phyloP scores from a whole-genome alignment of 1,284 basidiomycete species.

The Fomitiporia mediterranea region DNA sequence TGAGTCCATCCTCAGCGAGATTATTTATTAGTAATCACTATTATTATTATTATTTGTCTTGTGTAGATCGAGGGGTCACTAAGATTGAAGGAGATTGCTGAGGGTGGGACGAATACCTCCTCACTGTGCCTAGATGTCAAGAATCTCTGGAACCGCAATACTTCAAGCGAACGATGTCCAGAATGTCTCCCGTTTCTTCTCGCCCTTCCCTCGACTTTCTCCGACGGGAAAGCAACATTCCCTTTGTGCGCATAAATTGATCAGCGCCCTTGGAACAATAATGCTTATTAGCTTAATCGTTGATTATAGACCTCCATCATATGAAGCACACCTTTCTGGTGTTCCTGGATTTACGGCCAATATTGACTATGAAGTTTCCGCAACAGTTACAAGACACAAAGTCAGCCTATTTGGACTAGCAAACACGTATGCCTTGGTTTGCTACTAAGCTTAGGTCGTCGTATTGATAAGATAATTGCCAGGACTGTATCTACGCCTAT shows the following conservation, averaged over 20 bases:
- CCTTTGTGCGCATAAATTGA: conserved; percentile 5
- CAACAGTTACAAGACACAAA: conserved; percentile 41
- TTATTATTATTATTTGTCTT: not conserved
- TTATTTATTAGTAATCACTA: not conserved
- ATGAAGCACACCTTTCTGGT: conserved; percentile 54
- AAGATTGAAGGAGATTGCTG: conserved; percentile 58
- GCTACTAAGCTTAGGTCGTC: not conserved
- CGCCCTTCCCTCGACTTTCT: conserved; percentile 52
- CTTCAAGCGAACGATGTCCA: conserved; percentile 43
- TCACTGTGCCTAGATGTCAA: conserved; percentile 48
- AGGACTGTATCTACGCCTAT: conserved; percentile 58
- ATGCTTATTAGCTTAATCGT: conserved; percentile 26
- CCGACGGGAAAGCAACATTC: conserved; percentile 49
- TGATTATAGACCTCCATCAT: conserved; percentile 48
- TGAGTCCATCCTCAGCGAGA: not conserved
- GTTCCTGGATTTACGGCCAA: conserved; percentile 62
- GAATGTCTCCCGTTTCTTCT: conserved; percentile 48
- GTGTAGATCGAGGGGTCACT: conserved; percentile 22
- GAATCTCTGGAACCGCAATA: conserved; percentile 54
- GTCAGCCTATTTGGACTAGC: conserved; percentile 12
- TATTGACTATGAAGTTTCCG: conserved; percentile 54
- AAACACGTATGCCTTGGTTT: conserved; percentile 7
- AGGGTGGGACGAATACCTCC: conserved; percentile 49
- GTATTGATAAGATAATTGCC: conserved; percentile 8
- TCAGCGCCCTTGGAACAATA: not conserved